Evolutionary conservation across 2,329 filamentous ascomycete genomes (phyloP).

Genomic region (Arthrobotrys sphaeroides): DNA sequence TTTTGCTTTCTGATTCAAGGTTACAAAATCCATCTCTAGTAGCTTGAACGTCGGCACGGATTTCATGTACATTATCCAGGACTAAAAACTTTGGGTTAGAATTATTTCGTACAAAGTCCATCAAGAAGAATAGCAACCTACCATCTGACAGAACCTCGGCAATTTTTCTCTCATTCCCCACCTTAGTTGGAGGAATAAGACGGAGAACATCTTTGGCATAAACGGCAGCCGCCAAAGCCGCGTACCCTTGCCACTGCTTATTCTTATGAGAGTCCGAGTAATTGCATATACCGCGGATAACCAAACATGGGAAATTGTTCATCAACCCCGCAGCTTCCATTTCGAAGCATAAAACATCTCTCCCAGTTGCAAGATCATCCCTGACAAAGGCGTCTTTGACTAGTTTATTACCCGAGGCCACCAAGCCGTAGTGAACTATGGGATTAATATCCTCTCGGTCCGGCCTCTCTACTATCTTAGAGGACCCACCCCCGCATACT

Average conservation of each 20-base stretch:
- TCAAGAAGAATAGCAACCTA: constrained; percentile 57
- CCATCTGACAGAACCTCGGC: neutral
- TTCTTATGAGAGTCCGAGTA: constrained; percentile 17
- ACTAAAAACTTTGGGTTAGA: constrained; percentile 8
- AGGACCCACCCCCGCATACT: constrained; percentile 54
- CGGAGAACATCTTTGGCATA: constrained; percentile 1
- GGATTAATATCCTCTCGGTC: constrained; percentile 25
- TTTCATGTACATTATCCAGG: neutral
- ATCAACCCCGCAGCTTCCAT: no score
- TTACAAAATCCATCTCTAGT: neutral
- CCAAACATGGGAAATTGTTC: neutral
- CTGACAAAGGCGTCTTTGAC: constrained; percentile 18
- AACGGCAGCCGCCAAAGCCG: neutral
- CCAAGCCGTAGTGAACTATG: constrained; percentile 16
- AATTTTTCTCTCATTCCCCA: neutral
- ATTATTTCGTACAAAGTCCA: constrained; percentile 55
- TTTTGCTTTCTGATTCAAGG: neutral
- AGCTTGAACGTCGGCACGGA: neutral
- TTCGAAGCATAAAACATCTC: constrained; percentile 2
- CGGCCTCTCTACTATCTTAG: constrained; percentile 52
- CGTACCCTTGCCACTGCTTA: neutral
- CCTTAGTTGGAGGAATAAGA: neutral
- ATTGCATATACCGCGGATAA: constrained; percentile 2
- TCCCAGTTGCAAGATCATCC: constrained; percentile 7
- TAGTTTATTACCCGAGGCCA: constrained; percentile 17